Conservation (phyloP, 2,329 filamentous ascomycete species). For the Pestalotiopsis sp. region DNA sequence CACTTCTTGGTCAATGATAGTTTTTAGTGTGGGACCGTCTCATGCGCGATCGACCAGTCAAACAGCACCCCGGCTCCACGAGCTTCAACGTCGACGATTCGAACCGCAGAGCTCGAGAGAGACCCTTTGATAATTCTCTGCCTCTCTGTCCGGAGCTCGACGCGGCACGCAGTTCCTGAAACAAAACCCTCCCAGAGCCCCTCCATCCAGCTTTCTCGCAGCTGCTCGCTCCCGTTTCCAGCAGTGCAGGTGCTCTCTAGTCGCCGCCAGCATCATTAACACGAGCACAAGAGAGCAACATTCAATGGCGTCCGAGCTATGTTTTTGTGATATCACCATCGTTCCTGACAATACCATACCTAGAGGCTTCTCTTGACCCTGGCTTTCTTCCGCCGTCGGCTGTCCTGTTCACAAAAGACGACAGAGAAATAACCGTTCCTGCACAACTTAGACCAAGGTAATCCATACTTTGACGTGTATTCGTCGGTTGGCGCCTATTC, state of each 20-base stretch:
- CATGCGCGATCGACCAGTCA: conserved; percentile 8
- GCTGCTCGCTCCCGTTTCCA: background rate
- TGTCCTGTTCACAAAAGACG: background rate
- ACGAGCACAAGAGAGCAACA: background rate
- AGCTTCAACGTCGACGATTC: conserved; percentile 7
- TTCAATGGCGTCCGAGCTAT: conserved; percentile 13
- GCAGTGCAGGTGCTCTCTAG: background rate
- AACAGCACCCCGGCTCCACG: conserved; percentile 2
- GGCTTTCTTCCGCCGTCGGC: background rate
- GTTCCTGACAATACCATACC: conserved; percentile 6
- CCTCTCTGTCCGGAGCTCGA: background rate
- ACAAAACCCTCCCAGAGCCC: background rate
- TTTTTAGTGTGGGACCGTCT: conserved; percentile 3
- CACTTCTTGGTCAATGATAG: background rate
- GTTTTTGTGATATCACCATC: conserved; percentile 1
- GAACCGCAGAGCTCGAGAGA: background rate
- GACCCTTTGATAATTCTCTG: background rate
- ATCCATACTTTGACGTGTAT: background rate
- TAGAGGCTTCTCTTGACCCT: conserved; percentile 8
- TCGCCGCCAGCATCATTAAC: background rate
- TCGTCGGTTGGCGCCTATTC: background rate
- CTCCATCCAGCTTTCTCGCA: background rate
- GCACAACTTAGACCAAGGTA: background rate
- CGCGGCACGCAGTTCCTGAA: background rate
- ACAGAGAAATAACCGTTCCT: background rate